Conservation (phyloP, 768 basidiomycete genomes). For the Boletus reticulatus region DNA sequence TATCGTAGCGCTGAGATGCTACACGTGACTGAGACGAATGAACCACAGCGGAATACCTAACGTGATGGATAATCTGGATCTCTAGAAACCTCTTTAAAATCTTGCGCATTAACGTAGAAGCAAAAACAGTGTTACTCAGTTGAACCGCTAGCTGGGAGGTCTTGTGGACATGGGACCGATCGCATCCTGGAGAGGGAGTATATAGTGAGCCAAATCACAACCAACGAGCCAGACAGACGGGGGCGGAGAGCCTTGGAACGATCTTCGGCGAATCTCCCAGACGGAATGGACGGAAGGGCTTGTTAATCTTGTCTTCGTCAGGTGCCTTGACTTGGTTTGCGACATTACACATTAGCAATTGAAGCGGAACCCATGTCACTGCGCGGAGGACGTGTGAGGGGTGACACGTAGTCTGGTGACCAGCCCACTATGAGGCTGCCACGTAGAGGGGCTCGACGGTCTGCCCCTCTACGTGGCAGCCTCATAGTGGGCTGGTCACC, state of each 20-base stretch:
- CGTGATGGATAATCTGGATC: conserved; percentile 28
- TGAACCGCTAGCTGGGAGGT: conserved; percentile 20
- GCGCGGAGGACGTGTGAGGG: conserved; percentile 17
- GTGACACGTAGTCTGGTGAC: too few relatives aligned
- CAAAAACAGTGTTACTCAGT: conserved; percentile 27
- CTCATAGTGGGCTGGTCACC: too few relatives aligned
- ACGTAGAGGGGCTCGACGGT: too few relatives aligned
- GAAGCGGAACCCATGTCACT: conserved; percentile 42
- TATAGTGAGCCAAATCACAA: not conserved
- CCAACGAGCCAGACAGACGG: conserved; percentile 24
- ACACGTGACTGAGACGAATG: conserved; percentile 18
- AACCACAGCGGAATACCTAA: conserved; percentile 26
- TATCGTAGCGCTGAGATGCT: conserved; percentile 13
- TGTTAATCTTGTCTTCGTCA: conserved; percentile 41
- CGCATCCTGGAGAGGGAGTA: conserved; percentile 8
- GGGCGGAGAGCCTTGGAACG: conserved; percentile 34
- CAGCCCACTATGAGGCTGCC: too few relatives aligned
- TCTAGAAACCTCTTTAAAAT: conserved; percentile 39
- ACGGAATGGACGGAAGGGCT: conserved; percentile 42
- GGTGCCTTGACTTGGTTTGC: conserved; percentile 38
- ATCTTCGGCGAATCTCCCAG: conserved; percentile 36
- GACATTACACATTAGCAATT: conserved; percentile 39
- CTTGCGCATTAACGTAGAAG: conserved; percentile 32
- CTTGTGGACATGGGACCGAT: conserved; percentile 8
- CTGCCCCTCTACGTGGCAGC: too few relatives aligned